phyloP scores from a whole-genome alignment of 495 filamentous ascomycete genomes.

The Neurospora sp. region DNA sequence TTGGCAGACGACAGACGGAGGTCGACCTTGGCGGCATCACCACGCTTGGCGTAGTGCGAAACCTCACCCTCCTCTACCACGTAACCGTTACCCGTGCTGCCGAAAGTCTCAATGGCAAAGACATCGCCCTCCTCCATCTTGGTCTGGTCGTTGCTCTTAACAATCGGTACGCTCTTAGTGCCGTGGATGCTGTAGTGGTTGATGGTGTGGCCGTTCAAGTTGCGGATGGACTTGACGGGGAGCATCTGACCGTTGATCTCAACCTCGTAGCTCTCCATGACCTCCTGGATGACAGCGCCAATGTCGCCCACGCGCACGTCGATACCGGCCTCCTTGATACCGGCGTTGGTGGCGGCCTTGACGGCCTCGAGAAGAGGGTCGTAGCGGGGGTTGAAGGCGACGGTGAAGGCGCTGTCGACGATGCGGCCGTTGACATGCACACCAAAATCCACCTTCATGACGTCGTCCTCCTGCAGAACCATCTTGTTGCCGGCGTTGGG shows the following conservation, averaged over 20 bases:
- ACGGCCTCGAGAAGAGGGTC: slow-evolving; percentile 75
- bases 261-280: slow-evolving; percentile 84
- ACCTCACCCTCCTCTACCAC: slow-evolving; percentile 75
- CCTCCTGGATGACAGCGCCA: slow-evolving; percentile 68
- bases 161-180: slow-evolving; percentile 78
- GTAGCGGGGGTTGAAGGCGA: slow-evolving; percentile 78
- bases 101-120: slow-evolving; percentile 91
- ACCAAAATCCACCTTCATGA: slow-evolving; percentile 90
- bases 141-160: slow-evolving; percentile 67
- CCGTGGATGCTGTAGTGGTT: slow-evolving; percentile 80
- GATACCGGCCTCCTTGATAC: slow-evolving; percentile 74
- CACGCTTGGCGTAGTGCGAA: slow-evolving; percentile 63
- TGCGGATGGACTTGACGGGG: slow-evolving; percentile 77
- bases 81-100: slow-evolving; percentile 80
- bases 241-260: slow-evolving; percentile 66
- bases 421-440: slow-evolving; percentile 87
- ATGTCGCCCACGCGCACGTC: slow-evolving; percentile 72
- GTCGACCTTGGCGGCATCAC: slow-evolving; percentile 55
- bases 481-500: slow-evolving; percentile 89
- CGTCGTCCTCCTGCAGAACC: slow-evolving; percentile 67
- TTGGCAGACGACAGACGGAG: slow-evolving; percentile 68
- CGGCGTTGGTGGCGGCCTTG: slow-evolving; percentile 79
- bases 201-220: slow-evolving; percentile 86
- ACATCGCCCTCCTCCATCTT: slow-evolving; percentile 94
- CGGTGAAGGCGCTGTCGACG: slow-evolving; percentile 86